phyloP scores from a whole-genome alignment of 164 flowering plant species.

The Piper longum region DNA sequence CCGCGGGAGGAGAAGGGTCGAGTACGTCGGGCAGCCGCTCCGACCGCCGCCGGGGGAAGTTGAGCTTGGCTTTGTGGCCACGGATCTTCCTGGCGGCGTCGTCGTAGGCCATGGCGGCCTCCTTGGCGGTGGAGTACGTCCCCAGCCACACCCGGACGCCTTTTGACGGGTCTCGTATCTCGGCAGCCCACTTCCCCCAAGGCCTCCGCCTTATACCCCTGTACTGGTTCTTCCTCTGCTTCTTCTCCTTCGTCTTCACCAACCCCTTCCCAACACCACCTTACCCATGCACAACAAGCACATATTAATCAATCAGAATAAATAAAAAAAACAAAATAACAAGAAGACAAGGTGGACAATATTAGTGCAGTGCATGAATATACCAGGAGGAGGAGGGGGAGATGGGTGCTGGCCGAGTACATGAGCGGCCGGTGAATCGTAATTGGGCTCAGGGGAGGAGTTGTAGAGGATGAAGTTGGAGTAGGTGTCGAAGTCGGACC shows the following conservation, averaged over 20 bases:
- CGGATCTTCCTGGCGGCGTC: conserved; percentile 58
- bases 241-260: conserved; percentile 1
- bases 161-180: conserved; percentile 57
- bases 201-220: conserved; percentile 66
- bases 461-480: conserved; percentile 20
- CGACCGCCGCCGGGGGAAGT: conserved; percentile 20
- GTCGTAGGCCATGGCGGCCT: conserved; percentile 67
- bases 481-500: conserved; percentile 38
- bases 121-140: conserved; percentile 52
- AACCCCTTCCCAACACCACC: neutral
- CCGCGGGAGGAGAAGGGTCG: neutral
- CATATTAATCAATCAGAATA: neutral
- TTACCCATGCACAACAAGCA: neutral
- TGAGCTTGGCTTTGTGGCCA: conserved; percentile 70
- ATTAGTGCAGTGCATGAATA: no score
- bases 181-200: conserved; percentile 77
- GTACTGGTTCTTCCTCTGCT: conserved; percentile 38
- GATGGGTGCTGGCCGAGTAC: neutral
- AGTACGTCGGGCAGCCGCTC: neutral
- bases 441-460: neutral
- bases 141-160: conserved; percentile 74
- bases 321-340: no score
- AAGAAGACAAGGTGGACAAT: no score
- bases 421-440: neutral
- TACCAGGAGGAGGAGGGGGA: no score